These are phyloP conservation scores for Ogataea methylovora DNA, from an alignment of 805 yeast species.

Conservation along the genomic window DNA sequence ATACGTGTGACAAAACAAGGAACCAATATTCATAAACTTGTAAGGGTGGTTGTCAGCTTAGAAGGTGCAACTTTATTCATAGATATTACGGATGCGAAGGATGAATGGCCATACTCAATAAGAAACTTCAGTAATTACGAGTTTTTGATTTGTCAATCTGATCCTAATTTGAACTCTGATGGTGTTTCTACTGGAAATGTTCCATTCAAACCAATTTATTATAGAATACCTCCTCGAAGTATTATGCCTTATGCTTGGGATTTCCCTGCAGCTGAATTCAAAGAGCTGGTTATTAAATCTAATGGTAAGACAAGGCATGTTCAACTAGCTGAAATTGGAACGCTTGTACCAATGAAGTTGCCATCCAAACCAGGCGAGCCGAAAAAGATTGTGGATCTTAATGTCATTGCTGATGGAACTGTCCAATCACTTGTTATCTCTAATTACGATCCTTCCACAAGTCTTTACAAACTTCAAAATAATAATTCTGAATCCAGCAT, in stretches of 20 bases:
- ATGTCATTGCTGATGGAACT: slow-evolving; percentile 95
- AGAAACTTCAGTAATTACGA: slow-evolving; percentile 86
- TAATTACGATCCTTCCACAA: slow-evolving; percentile 68
- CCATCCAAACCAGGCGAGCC: slow-evolving; percentile 35
- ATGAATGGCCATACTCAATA: slow-evolving; percentile 88
- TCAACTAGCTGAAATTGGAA: slow-evolving; percentile 90
- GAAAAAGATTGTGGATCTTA: slow-evolving; percentile 64
- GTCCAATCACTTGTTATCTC: slow-evolving; percentile 82
- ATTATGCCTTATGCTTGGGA: slow-evolving; percentile 99
- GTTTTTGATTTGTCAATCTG: slow-evolving; percentile 78
- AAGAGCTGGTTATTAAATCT: slow-evolving; percentile 68
- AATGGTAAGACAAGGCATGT: slow-evolving; percentile 71
- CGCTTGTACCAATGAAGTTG: slow-evolving; percentile 75
- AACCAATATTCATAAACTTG: slow-evolving; percentile 54
- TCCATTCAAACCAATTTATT: slow-evolving; percentile 69
- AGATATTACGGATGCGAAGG: slow-evolving; percentile 61
- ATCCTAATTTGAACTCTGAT: slow-evolving; percentile 61
- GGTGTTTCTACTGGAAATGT: slow-evolving; percentile 50
- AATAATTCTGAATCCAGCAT: slow-evolving; percentile 17
- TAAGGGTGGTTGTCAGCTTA: slow-evolving; percentile 67
- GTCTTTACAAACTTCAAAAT: slow-evolving; percentile 56
- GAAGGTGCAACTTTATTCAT: slow-evolving; percentile 80
- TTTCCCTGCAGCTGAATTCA: slow-evolving; percentile 82
- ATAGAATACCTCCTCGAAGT: slow-evolving; percentile 78
- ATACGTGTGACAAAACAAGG: slow-evolving; percentile 59